phyloP scores from a whole-genome alignment of 179 eudicot genomes.

The Beta corolliflora region DNA sequence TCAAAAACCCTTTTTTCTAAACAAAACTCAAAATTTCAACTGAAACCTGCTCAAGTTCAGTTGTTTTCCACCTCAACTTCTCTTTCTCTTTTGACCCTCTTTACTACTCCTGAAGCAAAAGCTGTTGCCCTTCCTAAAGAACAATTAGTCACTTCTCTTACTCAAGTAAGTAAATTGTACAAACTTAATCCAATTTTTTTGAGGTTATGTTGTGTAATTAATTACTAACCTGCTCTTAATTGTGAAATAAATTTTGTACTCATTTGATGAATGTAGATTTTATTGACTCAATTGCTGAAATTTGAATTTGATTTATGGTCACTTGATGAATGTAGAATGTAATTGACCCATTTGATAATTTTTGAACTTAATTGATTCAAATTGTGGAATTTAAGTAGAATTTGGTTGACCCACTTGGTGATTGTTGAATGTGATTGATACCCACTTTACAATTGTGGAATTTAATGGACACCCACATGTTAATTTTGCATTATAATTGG shows the following conservation, averaged over 20 bases:
- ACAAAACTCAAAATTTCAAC: conserved; percentile 33
- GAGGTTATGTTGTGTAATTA: background rate
- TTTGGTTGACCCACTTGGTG: background rate
- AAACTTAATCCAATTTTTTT: background rate
- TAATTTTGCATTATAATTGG: background rate
- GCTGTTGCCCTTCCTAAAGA: conserved; percentile 77
- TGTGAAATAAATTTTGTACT: background rate
- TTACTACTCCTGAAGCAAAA: conserved; percentile 60
- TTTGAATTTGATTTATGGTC: background rate
- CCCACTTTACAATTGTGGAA: background rate
- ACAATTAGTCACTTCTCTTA: conserved; percentile 75
- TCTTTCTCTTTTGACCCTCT: conserved; percentile 60
- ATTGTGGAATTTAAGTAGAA: background rate
- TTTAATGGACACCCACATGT: conserved; percentile 8
- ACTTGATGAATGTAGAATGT: background rate
- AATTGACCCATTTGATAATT: background rate
- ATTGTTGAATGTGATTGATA: background rate
- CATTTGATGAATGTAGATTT: background rate
- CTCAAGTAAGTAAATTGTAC: conserved; percentile 49
- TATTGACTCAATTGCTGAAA: background rate
- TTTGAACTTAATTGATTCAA: background rate
- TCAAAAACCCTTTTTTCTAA: conserved; percentile 32
- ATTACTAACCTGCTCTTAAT: no score
- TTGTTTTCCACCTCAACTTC: conserved; percentile 52
- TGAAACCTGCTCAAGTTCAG: conserved; percentile 26